Evolutionary conservation across 2,329 filamentous ascomycete genomes (phyloP), one percentile per base, ranked within the genome.

Genomic region (Cytospora chrysosperma): DNA sequence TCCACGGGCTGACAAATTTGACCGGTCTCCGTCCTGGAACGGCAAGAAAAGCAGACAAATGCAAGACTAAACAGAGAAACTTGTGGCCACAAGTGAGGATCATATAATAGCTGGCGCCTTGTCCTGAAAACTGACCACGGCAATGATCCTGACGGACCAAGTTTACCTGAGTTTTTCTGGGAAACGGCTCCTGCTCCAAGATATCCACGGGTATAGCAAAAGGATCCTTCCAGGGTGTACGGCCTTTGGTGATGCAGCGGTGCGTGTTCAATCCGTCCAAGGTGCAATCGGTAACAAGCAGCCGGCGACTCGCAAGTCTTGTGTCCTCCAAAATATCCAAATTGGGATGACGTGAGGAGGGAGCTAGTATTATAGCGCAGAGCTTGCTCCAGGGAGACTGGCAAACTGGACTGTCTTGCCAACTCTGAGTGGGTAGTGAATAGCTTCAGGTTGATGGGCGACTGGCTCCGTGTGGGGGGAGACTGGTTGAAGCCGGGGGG

Each of bases 1-100:
- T 65, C 72, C 72, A 70, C 73, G 74, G 75, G 76, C 75, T 73
- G 70, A 58, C 54, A 62, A 64, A 59, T 62, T 64, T 61, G 57
- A 63, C 64, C 43, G 55, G 65, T 61, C 62, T 64, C 64, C 67
- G 65, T 64, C 64, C 67, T 62, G 59, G 54, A 53, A 58, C 43
- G 61, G 61, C 54, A 59, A 27, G 28, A 59, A 59, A 59, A 59
- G 47, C 49, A 64, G 62, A 59, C 53, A 55, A 55, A 37, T 8
- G n/a, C 43, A 47, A 47, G 55, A 54, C 61, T 49, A 50, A 54
- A 47, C 37, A 57, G 56, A 58, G 56, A 61, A 51, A 65, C 56
- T 63, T 63, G 43, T 62, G 56, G 52, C 27, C 56, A 55, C 53
- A 56, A 59, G 54, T 24, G 21, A 56, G 24, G 47, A 51, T 50